Evolutionary conservation across 495 filamentous ascomycete genomes (phyloP).

Genomic region (Tuber borchii): DNA sequence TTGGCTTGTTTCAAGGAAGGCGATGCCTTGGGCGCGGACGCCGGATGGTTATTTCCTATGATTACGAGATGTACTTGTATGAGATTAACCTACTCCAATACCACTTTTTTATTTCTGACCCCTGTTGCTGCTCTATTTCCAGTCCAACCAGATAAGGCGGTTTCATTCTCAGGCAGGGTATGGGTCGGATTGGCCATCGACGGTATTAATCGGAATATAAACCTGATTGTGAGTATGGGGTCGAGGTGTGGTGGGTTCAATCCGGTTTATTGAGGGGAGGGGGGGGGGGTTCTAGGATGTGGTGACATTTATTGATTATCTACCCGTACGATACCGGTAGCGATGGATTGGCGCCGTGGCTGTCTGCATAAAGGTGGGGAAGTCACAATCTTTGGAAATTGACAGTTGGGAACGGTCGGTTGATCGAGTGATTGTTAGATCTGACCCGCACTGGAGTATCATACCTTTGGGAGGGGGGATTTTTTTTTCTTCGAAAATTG

Average conservation of each 20-base stretch:
- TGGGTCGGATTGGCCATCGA: not conserved
- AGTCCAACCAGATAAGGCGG: not conserved
- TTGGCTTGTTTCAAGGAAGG: no score
- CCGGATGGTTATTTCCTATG: no score
- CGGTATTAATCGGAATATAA: not conserved
- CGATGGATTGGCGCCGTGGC: not conserved
- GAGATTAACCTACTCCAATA: no score
- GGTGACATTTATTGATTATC: not conserved
- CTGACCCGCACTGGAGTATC: no score
- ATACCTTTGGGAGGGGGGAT: no score
- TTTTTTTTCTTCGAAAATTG: no score
- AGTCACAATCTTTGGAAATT: not conserved
- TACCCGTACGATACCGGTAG: not conserved
- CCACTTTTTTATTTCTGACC: no score
- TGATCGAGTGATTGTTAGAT: not conserved
- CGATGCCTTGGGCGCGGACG: no score
- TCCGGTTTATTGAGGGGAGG: no score
- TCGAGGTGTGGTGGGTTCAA: not conserved
- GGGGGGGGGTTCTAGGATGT: not conserved
- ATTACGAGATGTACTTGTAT: no score
- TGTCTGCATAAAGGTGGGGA: not conserved
- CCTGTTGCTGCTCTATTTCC: not conserved
- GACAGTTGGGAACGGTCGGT: not conserved
- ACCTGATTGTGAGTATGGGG: not conserved
- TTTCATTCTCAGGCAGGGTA: not conserved